phyloP scores from a whole-genome alignment of 306 rosid species.

The Malus sieversii region DNA sequence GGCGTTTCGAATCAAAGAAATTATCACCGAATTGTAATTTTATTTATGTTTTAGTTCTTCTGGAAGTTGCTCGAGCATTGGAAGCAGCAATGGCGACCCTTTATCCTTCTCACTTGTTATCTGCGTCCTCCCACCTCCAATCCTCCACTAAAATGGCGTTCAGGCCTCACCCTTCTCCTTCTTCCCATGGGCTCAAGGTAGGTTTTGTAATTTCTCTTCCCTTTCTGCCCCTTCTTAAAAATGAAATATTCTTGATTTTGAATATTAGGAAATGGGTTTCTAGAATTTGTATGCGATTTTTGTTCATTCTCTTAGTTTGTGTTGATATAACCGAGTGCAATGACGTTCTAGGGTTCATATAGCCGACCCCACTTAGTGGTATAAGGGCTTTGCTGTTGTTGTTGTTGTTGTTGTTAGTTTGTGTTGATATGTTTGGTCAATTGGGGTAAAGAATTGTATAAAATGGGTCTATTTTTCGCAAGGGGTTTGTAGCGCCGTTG shows the following conservation, averaged over 20 bases:
- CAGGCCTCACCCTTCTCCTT: conserved; percentile 14
- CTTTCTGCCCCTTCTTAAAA: too few relatives aligned
- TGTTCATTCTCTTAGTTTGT: background rate
- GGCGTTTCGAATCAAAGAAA: conserved; percentile 13
- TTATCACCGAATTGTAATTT: background rate
- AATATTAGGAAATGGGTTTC: background rate
- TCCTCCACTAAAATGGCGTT: conserved; percentile 23
- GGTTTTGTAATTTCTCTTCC: background rate
- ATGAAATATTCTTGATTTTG: background rate
- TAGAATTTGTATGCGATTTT: background rate
- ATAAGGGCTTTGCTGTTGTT: too few relatives aligned
- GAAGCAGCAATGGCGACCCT: conserved; percentile 39
- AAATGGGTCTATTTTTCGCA: background rate
- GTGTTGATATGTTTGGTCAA: background rate
- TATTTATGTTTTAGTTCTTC: background rate
- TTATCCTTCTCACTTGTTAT: conserved; percentile 37
- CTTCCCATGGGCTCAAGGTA: conserved; percentile 39
- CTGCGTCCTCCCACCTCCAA: conserved; percentile 41
- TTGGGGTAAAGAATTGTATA: background rate
- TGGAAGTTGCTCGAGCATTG: background rate
- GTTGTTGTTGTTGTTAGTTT: too few relatives aligned
- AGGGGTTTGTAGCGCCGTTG: too few relatives aligned
- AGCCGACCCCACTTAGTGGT: too few relatives aligned
- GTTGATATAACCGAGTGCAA: too few relatives aligned
- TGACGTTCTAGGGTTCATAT: too few relatives aligned